These are phyloP conservation scores for Biancaea sappan DNA, from an alignment of 306 rosid genomes.

Conservation along the genomic window DNA sequence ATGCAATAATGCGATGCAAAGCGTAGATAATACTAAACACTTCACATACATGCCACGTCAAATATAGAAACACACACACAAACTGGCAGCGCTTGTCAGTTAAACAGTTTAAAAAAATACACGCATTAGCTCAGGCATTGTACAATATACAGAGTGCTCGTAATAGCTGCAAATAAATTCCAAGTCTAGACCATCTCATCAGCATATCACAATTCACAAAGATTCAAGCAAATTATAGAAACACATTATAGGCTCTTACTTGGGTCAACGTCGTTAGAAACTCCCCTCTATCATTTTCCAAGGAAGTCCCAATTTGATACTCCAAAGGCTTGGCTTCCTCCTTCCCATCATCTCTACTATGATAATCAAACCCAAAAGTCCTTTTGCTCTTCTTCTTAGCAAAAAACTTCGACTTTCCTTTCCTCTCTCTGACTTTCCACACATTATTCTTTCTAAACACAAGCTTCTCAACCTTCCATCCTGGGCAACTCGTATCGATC, in stretches of 20 bases:
- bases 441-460: constrained; percentile 69
- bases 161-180: neutral
- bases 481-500: constrained; percentile 75
- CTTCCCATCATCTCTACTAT: constrained; percentile 3
- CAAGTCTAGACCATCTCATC: neutral
- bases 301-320: neutral
- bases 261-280: constrained; percentile 17
- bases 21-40: neutral
- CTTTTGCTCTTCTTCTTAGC: constrained; percentile 63
- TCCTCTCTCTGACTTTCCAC: constrained; percentile 90
- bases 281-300: constrained; percentile 20
- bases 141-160: neutral
- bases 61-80: neutral
- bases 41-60: neutral
- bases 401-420: constrained; percentile 51
- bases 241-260: constrained; percentile 31
- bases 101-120: neutral
- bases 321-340: constrained; percentile 38
- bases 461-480: constrained; percentile 79
- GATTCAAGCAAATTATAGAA: constrained; percentile 1
- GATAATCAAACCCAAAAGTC: constrained; percentile 8
- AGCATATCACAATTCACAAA: neutral
- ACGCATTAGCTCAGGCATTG: neutral
- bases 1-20: constrained; percentile 25
- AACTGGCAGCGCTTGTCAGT: neutral